Conservation (phyloP, 2,329 filamentous ascomycete species). For the Ambrosiella xylebori region DNA sequence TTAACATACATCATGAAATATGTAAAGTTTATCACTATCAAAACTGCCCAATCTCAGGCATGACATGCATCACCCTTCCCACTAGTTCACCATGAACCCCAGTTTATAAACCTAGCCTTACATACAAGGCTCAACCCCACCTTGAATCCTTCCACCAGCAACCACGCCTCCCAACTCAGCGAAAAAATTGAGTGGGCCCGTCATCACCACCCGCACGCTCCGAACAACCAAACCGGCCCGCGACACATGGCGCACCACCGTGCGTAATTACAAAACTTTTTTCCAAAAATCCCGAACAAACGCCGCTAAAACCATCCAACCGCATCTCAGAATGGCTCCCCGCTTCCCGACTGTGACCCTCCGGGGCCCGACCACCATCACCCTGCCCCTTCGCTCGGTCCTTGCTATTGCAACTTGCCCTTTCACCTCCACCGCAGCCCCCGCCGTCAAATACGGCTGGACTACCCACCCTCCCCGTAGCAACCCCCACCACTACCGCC, state of each 20-base stretch:
- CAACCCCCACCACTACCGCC: constrained; percentile 45
- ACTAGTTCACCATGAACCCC: not conserved
- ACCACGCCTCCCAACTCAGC: not conserved
- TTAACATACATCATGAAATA: not conserved
- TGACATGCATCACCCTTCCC: too few relatives aligned
- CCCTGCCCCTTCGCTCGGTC: not conserved
- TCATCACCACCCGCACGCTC: not conserved
- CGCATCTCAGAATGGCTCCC: not conserved
- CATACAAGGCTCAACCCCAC: not conserved
- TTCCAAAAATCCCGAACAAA: not conserved
- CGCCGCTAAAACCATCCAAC: not conserved
- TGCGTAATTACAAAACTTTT: not conserved
- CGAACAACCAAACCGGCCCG: not conserved
- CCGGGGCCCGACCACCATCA: not conserved
- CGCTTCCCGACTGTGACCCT: not conserved
- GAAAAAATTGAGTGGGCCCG: not conserved
- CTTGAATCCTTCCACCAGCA: not conserved
- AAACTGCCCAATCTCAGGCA: too few relatives aligned
- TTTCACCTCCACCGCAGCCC: constrained; percentile 28
- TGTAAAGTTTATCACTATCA: not conserved
- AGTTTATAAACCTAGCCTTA: not conserved
- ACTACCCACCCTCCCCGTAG: constrained; percentile 33
- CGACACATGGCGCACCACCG: not conserved
- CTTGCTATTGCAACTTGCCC: not conserved
- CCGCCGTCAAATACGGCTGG: constrained; percentile 44